Base-by-base conservation (phyloP, 1,284 basidiomycete genomes). In the Cryptococcus sp. region DNA sequence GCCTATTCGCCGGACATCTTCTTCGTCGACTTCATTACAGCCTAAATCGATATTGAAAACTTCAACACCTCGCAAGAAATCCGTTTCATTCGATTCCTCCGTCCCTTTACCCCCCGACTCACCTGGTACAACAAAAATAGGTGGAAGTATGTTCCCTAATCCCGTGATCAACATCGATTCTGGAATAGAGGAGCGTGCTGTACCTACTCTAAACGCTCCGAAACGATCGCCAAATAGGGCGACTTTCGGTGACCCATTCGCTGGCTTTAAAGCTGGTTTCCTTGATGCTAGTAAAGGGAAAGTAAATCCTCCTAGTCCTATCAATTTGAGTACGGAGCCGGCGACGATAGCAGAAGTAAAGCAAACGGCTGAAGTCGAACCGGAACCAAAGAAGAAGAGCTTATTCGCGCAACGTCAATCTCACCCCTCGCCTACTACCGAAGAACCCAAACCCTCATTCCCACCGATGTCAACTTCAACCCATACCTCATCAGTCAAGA, bases 41-140 rank as follows among this genome's bases (percentile, higher is more conserved):
- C 56, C 64, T 1, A 68, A 69, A 45, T 65, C 62, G 2, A 72
- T 72, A 22, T 59, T 73, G 32, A 72, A 73, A 54, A 54, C 60
- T 13, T 63, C 66, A 0, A 31, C 53, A 16, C 32, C 32, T 11
- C 63, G 64, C 2, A 73, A 72, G 48, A 73, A 73, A 55, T 65
- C 62, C 16, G 71, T 73, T 16, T 57, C 67, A 2, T 73, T 73
- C 46, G 71, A 73, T 55, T 56, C 61, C 1, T 63, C 64, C 16
- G 56, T 70, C 3, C 69, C 67, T 10, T 43, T 63, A 4, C 64
- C 67, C 9, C 68, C 69, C 2, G 63, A 63, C 24, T 66, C 66
- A 3, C 68, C 70, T 3, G 56, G 55, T 13, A 16, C 32, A 9
- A 34, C 32, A 16, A 34, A 34, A 16, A 34, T 34, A 34, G 32